These are phyloP conservation scores for Dissophora ornata DNA, from an alignment of 192 early-diverging fungal genomes.

Conservation along the genomic window DNA sequence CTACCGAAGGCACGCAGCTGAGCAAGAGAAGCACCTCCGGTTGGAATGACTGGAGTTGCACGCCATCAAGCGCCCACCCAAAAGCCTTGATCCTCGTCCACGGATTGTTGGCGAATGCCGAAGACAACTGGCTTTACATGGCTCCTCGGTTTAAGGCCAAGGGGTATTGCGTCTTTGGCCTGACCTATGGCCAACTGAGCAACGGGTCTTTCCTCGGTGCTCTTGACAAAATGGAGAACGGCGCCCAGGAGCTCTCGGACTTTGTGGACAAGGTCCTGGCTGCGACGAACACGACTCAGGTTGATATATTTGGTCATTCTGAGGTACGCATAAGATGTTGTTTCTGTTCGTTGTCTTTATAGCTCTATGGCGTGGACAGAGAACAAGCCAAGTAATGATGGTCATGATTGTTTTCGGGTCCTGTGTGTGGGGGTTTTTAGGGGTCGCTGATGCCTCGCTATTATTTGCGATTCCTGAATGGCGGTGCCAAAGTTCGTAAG, in stretches of 20 bases:
- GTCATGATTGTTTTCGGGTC: no score
- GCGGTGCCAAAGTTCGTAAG: constrained; percentile 14
- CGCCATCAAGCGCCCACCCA: constrained; percentile 4
- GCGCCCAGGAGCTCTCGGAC: constrained; percentile 19
- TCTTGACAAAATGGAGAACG: constrained; percentile 14
- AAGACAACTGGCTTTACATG: constrained; percentile 27
- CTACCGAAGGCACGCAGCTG: no score
- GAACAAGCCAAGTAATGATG: not conserved
- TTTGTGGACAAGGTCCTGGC: constrained; percentile 29
- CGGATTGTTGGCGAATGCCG: not conserved
- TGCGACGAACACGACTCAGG: not conserved
- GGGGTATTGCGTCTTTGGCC: constrained; percentile 18
- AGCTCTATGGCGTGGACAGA: no score
- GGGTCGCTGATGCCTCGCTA: constrained; percentile 27
- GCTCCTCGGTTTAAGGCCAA: constrained; percentile 2
- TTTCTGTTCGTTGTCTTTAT: no score
- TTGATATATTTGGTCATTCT: constrained; percentile 26
- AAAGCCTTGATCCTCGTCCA: constrained; percentile 18
- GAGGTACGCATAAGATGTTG: not conserved
- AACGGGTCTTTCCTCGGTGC: constrained; percentile 3
- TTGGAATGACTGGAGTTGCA: constrained; percentile 27
- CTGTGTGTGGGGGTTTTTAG: constrained; percentile 2
- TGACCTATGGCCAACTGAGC: constrained; percentile 17
- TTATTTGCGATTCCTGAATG: constrained; percentile 24
- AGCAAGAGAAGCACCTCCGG: no score